Percentiles rank a stretch among this genome's conserved stretches.
Evolutionary conservation across 2,329 filamentous ascomycete species (phyloP).

Genomic region (Myriosclerotinia duriaeana): DNA sequence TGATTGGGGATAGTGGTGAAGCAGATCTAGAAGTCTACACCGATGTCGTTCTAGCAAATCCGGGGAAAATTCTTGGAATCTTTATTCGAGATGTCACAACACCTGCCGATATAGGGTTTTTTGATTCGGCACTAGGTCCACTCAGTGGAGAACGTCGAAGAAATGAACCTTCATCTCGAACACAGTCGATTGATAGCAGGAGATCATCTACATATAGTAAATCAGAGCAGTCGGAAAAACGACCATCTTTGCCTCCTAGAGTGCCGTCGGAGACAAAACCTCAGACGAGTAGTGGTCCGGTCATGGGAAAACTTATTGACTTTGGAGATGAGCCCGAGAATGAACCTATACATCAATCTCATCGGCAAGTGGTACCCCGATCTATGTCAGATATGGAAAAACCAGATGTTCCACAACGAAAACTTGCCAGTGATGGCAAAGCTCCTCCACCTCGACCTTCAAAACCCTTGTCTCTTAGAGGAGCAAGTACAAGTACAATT

Average conservation of each 20-base stretch:
- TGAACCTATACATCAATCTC: slow-evolving; percentile 42
- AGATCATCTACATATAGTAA: slow-evolving; percentile 24
- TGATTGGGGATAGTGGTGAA: slow-evolving; percentile 94
- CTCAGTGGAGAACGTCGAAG: slow-evolving; percentile 34
- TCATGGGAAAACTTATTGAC: slow-evolving; percentile 60
- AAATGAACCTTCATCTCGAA: slow-evolving; percentile 27
- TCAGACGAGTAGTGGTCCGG: slow-evolving; percentile 41
- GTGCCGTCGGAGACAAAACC: slow-evolving; percentile 31
- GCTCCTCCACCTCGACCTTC: slow-evolving; percentile 55
- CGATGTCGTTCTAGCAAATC: slow-evolving; percentile 82
- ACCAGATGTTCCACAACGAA: slow-evolving; percentile 39
- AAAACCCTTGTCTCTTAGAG: slow-evolving; percentile 58
- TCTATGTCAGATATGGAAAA: slow-evolving; percentile 36
- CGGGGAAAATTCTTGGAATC: slow-evolving; percentile 75
- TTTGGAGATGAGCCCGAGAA: slow-evolving; percentile 54
- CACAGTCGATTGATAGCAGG: slow-evolving; percentile 30
- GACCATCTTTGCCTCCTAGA: slow-evolving; percentile 36
- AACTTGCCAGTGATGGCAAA: slow-evolving; percentile 29
- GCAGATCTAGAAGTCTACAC: slow-evolving; percentile 97
- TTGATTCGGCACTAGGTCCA: slow-evolving; percentile 54
- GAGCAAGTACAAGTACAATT: slow-evolving; percentile 38
- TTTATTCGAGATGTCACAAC: slow-evolving; percentile 97
- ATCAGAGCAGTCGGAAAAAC: slow-evolving; percentile 29
- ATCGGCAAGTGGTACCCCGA: slow-evolving; percentile 34
- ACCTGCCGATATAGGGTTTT: slow-evolving; percentile 69